Evolutionary conservation across 768 basidiomycete genomes (phyloP), one percentile per base, ranked within the genome.

Genomic region (Amanita rubescens): DNA sequence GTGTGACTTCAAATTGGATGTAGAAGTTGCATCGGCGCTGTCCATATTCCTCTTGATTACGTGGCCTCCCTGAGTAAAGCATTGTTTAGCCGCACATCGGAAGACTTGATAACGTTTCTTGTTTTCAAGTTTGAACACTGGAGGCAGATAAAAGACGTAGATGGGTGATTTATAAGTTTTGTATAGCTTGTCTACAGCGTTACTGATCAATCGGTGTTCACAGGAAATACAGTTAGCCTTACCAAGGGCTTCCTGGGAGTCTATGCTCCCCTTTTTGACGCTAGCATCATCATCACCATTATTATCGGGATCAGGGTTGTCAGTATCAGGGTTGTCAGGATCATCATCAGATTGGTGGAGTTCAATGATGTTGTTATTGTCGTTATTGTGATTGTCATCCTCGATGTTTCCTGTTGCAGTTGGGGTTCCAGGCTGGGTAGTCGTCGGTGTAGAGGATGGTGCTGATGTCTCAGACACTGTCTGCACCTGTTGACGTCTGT

Each of bases 1-100:
- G 55, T 72, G 63, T 47, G 53, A 56, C 0, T 41, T 25, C 20
- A 67, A 52, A 52, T 69, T 69, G 2, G 62, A 55, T 25, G 58
- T 57, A 4, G 56, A 57, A n/a, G 44, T 57, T 20, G 49, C 44
- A 20, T 59, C 56, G 12, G 20, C 19, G 14, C 47, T 57, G 33
- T 56, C 39, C 17, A 55, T 54, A 25, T 32, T 56, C 7, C 55
- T 45, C 44, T 42, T 32, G 38, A 59, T 44, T 8, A 45, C 25
- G 10, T 45, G 20, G 25, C 20, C 25, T 25, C 44, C 44, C 25
- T 3, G 5, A 6, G 14, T 32, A 5, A 6, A 7, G 24, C 48
- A 49, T 15, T 33, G 48, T 15, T 22, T 22, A 27, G 48, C 48
- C 3, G 27, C 15, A 32, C 48, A 49, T 19, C 32, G 15, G 17